Evolutionary conservation across 1,284 basidiomycete genomes (phyloP).

Genomic region (Ceratobasidium sp.): DNA sequence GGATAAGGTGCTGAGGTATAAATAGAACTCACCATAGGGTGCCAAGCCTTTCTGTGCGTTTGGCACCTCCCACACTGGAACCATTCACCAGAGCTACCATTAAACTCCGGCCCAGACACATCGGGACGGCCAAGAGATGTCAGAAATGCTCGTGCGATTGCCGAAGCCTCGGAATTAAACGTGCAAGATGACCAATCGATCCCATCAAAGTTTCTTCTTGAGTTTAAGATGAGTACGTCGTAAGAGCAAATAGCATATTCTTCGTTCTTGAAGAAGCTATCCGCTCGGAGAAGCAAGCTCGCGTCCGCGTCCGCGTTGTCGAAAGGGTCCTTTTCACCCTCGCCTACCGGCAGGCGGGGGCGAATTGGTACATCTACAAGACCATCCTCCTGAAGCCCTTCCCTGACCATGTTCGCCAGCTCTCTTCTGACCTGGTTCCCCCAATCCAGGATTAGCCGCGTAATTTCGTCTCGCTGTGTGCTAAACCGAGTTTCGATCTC

Average conservation of each 20-base stretch:
- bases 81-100: not conserved
- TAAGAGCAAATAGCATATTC: not conserved
- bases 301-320: not conserved
- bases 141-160: not conserved
- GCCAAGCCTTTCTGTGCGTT: not conserved
- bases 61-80: not conserved
- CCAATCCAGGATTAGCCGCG: not conserved
- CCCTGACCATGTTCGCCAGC: not conserved
- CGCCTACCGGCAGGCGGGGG: not conserved
- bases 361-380: not conserved
- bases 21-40: not conserved
- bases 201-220: too few relatives aligned
- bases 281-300: slow-evolving; percentile 8
- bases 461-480: not conserved
- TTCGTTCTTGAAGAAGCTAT: not conserved
- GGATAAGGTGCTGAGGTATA: not conserved
- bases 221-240: not conserved
- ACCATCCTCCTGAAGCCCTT: not conserved
- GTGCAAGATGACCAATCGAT: not conserved
- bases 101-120: not conserved
- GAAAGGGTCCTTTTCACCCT: not conserved
- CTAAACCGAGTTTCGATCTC: not conserved
- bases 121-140: not conserved
- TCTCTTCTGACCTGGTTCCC: not conserved
- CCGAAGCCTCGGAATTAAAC: not conserved